Percentiles rank a stretch among this genome's conserved stretches.
These are phyloP conservation scores for Phytopythium boreale DNA, from an alignment of 352 stramenopile genomes.

Conservation along the genomic window DNA sequence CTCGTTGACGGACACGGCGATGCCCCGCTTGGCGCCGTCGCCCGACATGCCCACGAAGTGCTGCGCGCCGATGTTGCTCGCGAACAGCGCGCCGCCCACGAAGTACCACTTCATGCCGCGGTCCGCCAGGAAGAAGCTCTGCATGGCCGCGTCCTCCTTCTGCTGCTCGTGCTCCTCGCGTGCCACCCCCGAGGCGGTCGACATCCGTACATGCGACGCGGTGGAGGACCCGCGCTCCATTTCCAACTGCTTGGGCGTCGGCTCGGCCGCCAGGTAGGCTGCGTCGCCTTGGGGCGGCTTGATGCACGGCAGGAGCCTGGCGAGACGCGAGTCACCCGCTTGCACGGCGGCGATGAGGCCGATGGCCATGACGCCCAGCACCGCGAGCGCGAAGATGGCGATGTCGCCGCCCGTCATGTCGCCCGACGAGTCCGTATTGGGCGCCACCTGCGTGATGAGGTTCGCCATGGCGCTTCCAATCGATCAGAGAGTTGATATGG, in stretches of 20 bases:
- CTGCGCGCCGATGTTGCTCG: constrained; percentile 65
- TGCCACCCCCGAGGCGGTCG: neutral
- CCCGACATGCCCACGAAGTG: constrained; percentile 74
- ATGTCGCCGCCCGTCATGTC: neutral
- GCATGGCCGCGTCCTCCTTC: constrained; percentile 28
- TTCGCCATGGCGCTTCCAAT: neutral
- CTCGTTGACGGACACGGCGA: constrained; percentile 64
- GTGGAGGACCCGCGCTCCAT: neutral
- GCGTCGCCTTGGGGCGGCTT: neutral
- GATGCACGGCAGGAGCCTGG: neutral
- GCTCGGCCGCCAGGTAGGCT: neutral
- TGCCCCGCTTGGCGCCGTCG: constrained; percentile 49
- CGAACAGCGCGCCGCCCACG: constrained; percentile 55
- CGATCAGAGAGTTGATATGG: neutral
- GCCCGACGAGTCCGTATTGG: neutral
- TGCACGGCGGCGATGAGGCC: neutral
- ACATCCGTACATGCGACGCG: neutral
- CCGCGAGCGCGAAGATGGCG: neutral
- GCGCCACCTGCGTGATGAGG: neutral
- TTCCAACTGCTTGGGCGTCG: neutral
- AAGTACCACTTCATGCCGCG: constrained; percentile 70
- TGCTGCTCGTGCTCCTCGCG: constrained; percentile 22
- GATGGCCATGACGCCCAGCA: neutral
- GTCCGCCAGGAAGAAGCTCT: constrained; percentile 65
- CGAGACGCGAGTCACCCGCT: neutral